Conservation (phyloP, 768 basidiomycete species). For the Macrocybe gigantea region DNA sequence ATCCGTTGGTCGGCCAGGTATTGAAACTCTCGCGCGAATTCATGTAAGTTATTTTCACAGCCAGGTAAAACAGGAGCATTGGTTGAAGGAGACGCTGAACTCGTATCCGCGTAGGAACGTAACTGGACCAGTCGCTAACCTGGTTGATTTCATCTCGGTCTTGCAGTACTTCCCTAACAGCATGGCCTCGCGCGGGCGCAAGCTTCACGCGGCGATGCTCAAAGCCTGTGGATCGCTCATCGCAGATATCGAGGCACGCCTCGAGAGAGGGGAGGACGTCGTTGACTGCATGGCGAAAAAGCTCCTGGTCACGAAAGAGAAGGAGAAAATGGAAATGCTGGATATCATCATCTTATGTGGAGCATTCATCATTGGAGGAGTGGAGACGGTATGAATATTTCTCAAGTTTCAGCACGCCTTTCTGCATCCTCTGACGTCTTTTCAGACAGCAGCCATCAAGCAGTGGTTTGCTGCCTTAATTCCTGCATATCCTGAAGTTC, state of each 20-base stretch:
- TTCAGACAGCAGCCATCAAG: conserved; percentile 27
- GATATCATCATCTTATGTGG: conserved; percentile 34
- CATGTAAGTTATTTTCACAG: conserved; percentile 23
- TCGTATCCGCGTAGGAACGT: conserved; percentile 14
- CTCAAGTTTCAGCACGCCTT: not conserved
- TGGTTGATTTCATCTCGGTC: conserved; percentile 35
- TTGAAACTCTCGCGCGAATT: conserved; percentile 35
- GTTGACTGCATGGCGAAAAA: conserved; percentile 39
- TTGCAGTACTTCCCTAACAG: conserved; percentile 32
- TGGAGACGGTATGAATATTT: conserved; percentile 27
- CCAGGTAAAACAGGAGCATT: conserved; percentile 1
- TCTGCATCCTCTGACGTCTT: not conserved
- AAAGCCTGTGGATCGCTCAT: conserved; percentile 33
- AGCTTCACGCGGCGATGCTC: conserved; percentile 30
- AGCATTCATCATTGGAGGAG: conserved; percentile 36
- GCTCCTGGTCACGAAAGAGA: conserved; percentile 22
- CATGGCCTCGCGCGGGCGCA: conserved; percentile 29
- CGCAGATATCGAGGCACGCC: conserved; percentile 24
- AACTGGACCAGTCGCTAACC: conserved; percentile 36
- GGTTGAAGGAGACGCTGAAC: conserved; percentile 1
- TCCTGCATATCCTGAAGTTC: conserved; percentile 20
- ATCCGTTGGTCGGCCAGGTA: conserved; percentile 28
- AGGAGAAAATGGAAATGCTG: conserved; percentile 28
- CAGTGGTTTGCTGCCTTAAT: conserved; percentile 31
- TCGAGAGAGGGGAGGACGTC: conserved; percentile 29